These are phyloP conservation scores for Eleusine indica DNA, from an alignment of 176 grass and related monocot species.

Conservation along the genomic window DNA sequence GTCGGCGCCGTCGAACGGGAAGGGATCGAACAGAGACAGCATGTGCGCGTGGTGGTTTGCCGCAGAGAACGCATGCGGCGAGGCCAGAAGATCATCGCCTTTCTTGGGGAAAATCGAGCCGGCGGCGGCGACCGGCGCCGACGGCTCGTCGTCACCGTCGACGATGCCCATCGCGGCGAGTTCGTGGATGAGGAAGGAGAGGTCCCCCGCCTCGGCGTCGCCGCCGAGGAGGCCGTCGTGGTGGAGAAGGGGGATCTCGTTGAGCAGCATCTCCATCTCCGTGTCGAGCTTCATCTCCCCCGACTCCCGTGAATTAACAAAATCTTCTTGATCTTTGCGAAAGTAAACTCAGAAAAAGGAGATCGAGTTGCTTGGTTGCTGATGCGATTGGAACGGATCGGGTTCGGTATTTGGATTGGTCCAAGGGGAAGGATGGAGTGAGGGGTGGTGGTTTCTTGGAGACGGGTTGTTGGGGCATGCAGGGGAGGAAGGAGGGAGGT, in stretches of 20 bases:
- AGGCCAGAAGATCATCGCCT: neutral
- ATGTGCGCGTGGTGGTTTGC: neutral
- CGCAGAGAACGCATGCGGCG: slow-evolving; percentile 38
- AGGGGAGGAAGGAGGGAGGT: slow-evolving; percentile 37
- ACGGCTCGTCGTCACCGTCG: slow-evolving; percentile 34
- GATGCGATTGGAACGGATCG: neutral
- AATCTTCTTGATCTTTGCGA: neutral
- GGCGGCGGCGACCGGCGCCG: neutral
- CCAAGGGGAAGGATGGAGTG: slow-evolving; percentile 18
- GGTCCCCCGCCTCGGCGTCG: neutral
- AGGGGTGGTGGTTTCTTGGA: slow-evolving; percentile 52
- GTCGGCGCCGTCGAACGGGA: slow-evolving; percentile 25
- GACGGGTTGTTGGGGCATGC: slow-evolving; percentile 59
- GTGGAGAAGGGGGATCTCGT: slow-evolving; percentile 66
- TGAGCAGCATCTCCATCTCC: slow-evolving; percentile 85
- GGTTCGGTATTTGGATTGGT: slow-evolving; percentile 14
- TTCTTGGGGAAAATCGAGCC: neutral
- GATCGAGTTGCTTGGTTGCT: neutral
- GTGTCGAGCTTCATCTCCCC: slow-evolving; percentile 58
- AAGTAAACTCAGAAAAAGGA: neutral
- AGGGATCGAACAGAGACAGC: slow-evolving; percentile 28
- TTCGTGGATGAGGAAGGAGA: slow-evolving; percentile 41
- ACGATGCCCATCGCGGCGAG: slow-evolving; percentile 46
- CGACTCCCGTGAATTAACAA: neutral
- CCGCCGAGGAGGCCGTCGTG: slow-evolving; percentile 34